These are phyloP conservation scores for Brassica cretica DNA, from an alignment of 345 rosid genomes.

Conservation along the genomic window DNA sequence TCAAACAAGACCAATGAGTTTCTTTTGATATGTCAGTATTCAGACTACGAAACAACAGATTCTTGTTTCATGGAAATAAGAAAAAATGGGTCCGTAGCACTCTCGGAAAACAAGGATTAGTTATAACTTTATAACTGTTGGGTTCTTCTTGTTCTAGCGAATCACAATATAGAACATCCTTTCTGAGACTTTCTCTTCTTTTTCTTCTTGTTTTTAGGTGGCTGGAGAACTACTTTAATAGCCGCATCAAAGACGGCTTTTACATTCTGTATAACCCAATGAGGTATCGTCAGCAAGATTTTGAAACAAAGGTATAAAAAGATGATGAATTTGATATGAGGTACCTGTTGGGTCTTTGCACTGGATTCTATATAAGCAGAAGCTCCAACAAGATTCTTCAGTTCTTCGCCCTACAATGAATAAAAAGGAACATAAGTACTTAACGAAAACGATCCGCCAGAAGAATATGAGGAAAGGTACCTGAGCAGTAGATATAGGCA, in stretches of 20 bases:
- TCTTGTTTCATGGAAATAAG: constrained; percentile 16
- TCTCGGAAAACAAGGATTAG: constrained; percentile 15
- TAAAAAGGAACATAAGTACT: background rate
- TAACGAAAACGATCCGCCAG: background rate
- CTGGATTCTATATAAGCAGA: constrained; percentile 80
- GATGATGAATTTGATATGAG: constrained; percentile 1
- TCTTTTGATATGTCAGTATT: constrained; percentile 47
- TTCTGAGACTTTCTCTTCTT: constrained; percentile 53
- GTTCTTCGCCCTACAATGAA: constrained; percentile 68
- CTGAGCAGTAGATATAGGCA: constrained; percentile 72
- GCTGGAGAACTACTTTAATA: constrained; percentile 86
- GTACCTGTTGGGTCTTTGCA: constrained; percentile 88
- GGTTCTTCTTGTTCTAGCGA: background rate
- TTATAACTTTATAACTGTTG: constrained; percentile 20
- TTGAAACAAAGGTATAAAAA: background rate
- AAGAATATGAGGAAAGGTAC: constrained; percentile 39
- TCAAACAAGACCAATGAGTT: constrained; percentile 33
- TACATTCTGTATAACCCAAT: constrained; percentile 58
- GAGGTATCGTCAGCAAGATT: background rate
- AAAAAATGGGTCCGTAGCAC: background rate
- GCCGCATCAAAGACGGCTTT: constrained; percentile 89
- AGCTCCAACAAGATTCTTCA: constrained; percentile 72
- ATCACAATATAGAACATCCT: constrained; percentile 72
- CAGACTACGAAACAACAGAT: constrained; percentile 39
- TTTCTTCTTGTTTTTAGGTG: constrained; percentile 77